Evolutionary conservation across 371 early-diverging fungal genomes (phyloP).

Genomic region (Mortierella sp.): DNA sequence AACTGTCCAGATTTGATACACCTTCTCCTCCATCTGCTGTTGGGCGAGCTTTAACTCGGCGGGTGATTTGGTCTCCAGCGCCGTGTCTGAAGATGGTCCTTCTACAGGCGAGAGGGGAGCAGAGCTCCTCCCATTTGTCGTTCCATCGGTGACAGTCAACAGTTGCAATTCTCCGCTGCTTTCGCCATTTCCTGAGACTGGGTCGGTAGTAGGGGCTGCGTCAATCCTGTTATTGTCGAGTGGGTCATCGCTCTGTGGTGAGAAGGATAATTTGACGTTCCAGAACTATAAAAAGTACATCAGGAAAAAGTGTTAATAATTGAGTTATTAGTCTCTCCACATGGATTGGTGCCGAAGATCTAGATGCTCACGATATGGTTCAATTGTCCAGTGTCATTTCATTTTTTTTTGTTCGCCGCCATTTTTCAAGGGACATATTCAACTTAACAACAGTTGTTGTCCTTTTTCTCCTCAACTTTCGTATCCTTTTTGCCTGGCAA

Average conservation of each 20-base stretch:
- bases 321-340: neutral
- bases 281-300: slow-evolving; percentile 71
- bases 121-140: slow-evolving; percentile 6
- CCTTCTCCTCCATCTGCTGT: slow-evolving; percentile 85
- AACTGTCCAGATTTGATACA: slow-evolving; percentile 92
- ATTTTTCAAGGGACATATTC: neutral
- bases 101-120: slow-evolving; percentile 2
- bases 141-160: neutral
- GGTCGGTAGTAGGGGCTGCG: slow-evolving; percentile 5
- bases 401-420: neutral
- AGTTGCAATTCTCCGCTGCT: slow-evolving; percentile 15
- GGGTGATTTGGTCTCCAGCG: slow-evolving; percentile 46
- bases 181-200: slow-evolving; percentile 12
- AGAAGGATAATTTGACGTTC: slow-evolving; percentile 75
- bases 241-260: slow-evolving; percentile 34
- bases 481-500: neutral
- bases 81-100: neutral
- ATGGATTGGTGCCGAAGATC: slow-evolving; percentile 3
- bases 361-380: neutral
- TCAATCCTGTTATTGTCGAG: slow-evolving; percentile 5
- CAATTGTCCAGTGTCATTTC: slow-evolving; percentile 2
- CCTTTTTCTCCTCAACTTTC: neutral
- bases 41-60: slow-evolving; percentile 69
- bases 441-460: neutral
- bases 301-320: neutral